These are phyloP conservation scores for Stentor coeruleus DNA, from an alignment of 73 alveolate species.

Conservation along the genomic window DNA sequence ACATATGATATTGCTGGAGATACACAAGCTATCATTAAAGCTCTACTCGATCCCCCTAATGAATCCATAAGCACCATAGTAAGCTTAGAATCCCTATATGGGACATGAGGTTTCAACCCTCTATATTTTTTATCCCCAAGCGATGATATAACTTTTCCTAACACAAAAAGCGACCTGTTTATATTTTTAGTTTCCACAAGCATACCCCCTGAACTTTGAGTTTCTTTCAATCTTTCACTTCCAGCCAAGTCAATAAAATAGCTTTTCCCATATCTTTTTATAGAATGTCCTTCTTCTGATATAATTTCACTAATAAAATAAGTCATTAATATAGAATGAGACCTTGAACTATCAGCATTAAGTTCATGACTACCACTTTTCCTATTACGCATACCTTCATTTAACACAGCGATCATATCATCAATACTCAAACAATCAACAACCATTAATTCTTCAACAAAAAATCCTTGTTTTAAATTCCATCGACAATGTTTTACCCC, in stretches of 20 bases:
- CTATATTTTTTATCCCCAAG: slow-evolving; percentile 67
- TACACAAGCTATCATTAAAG: slow-evolving; percentile 97
- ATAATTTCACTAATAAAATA: slow-evolving; percentile 91
- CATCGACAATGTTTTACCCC: slow-evolving; percentile 91
- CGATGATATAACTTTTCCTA: slow-evolving; percentile 92
- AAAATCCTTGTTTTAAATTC: slow-evolving; percentile 96
- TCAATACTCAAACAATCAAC: slow-evolving; percentile 94
- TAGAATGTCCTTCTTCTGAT: slow-evolving; percentile 81
- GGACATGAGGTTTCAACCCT: slow-evolving; percentile 72
- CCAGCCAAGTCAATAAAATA: slow-evolving; percentile 99
- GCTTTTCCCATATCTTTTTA: slow-evolving; percentile 95
- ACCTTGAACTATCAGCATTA: slow-evolving; percentile 96
- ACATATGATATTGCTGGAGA: slow-evolving; percentile 88
- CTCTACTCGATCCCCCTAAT: slow-evolving; percentile 95
- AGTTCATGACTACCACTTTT: slow-evolving; percentile 96
- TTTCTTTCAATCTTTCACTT: slow-evolving; percentile 95
- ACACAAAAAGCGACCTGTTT: slow-evolving; percentile 88
- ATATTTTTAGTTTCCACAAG: slow-evolving; percentile 96
- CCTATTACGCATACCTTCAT: slow-evolving; percentile 98
- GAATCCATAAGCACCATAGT: slow-evolving; percentile 98
- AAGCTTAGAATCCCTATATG: slow-evolving; percentile 96
- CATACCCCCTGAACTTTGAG: slow-evolving; percentile 95
- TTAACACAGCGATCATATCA: slow-evolving; percentile 92
- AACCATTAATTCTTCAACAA: slow-evolving; percentile 97
- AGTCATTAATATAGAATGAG: slow-evolving; percentile 93